These are phyloP conservation scores for Flaveria sonorensis DNA, from an alignment of 129 eudicot genomes.

Conservation along the genomic window DNA sequence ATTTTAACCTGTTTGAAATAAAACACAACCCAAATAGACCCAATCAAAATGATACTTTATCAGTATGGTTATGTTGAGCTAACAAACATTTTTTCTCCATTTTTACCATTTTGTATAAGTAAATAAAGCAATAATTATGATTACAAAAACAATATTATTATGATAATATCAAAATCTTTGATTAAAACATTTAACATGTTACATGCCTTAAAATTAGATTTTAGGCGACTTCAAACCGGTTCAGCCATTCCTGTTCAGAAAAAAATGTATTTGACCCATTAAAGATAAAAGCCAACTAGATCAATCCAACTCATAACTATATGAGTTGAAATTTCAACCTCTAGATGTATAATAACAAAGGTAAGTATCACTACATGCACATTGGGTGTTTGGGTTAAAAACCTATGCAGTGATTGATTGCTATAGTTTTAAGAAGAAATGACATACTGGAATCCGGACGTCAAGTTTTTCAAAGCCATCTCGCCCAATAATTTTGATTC, in stretches of 20 bases:
- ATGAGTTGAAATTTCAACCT: not conserved
- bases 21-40: not conserved
- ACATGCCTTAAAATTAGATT: not conserved
- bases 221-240: not conserved
- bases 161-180: not conserved
- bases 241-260: not conserved
- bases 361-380: conserved; percentile 1
- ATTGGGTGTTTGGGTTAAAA: conserved; percentile 1
- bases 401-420: conserved; percentile 20
- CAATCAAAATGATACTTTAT: not conserved
- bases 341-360: not conserved
- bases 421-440: not conserved
- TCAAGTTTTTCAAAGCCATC: conserved; percentile 95
- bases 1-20: not conserved
- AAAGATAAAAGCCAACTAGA: not conserved
- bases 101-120: not conserved
- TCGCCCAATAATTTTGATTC: conserved; percentile 80
- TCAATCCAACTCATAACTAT: not conserved
- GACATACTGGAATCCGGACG: conserved; percentile 87
- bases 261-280: not conserved
- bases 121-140: not conserved
- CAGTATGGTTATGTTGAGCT: not conserved
- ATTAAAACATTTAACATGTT: not conserved
- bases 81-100: not conserved
- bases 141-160: not conserved